Percentiles rank a stretch among this genome's conserved stretches.
phyloP scores from a whole-genome alignment of 192 early-diverging fungal species.

The Coemansia sp. region DNA sequence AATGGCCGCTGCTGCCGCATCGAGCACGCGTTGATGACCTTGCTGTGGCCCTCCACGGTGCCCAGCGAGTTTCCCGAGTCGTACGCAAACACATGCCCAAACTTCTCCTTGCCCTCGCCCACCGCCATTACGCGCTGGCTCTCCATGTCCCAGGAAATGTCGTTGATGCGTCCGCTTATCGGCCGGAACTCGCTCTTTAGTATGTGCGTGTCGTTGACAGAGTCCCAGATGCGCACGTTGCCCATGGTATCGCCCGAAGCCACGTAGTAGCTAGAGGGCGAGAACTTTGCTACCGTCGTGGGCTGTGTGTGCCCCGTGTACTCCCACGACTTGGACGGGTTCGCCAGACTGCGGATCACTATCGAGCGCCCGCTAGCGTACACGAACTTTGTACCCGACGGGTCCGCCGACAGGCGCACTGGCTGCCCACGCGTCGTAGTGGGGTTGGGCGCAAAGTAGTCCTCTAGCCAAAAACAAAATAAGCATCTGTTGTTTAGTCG shows the following conservation, averaged over 20 bases:
- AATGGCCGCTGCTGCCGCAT: conserved; percentile 92
- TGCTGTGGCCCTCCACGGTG: conserved; percentile 89
- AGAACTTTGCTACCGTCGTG: conserved; percentile 86
- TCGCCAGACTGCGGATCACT: conserved; percentile 76
- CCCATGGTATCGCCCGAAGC: conserved; percentile 91
- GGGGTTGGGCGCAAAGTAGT: conserved; percentile 73
- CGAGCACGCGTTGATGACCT: conserved; percentile 83
- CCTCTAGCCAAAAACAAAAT: conserved; percentile 22
- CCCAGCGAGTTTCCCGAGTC: conserved; percentile 91
- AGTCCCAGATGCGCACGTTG: conserved; percentile 95
- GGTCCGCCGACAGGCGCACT: conserved; percentile 80
- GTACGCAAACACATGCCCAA: conserved; percentile 88
- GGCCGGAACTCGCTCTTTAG: conserved; percentile 84
- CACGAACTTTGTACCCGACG: conserved; percentile 80
- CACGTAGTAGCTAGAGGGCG: conserved; percentile 94
- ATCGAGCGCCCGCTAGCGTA: conserved; percentile 92
- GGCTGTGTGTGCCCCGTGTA: conserved; percentile 81
- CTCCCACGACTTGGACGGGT: conserved; percentile 56
- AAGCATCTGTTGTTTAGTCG: background rate
- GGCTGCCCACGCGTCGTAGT: conserved; percentile 78
- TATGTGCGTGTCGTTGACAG: conserved; percentile 75
- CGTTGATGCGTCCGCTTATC: conserved; percentile 78
- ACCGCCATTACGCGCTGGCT: conserved; percentile 97
- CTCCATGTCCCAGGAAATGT: conserved; percentile 94
- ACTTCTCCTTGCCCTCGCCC: conserved; percentile 90